Evolutionary conservation across 179 eudicot species (phyloP).

Genomic region (Amaranthus tricolor): DNA sequence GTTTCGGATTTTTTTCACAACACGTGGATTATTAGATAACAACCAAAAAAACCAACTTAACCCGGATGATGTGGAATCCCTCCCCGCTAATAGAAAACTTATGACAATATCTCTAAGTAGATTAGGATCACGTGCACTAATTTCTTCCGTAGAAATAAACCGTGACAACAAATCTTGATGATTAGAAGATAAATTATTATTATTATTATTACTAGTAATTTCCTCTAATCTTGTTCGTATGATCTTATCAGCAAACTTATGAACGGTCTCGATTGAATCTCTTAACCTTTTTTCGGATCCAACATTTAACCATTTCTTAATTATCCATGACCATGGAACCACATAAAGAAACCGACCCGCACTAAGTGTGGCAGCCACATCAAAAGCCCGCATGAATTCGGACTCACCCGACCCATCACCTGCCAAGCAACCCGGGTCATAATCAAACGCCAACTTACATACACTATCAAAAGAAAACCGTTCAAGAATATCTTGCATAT

Average conservation of each 20-base stretch:
- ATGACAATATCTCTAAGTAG: slow-evolving; percentile 62
- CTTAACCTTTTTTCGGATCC: slow-evolving; percentile 51
- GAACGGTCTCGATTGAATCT: slow-evolving; percentile 53
- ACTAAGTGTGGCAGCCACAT: slow-evolving; percentile 55
- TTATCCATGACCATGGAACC: slow-evolving; percentile 28
- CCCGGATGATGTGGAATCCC: slow-evolving; percentile 73
- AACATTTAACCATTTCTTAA: slow-evolving; percentile 47
- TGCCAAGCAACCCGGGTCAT: slow-evolving; percentile 68
- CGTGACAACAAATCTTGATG: slow-evolving; percentile 65
- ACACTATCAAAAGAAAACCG: slow-evolving; percentile 75
- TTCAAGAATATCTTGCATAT: slow-evolving; percentile 64
- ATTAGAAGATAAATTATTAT: slow-evolving; percentile 10
- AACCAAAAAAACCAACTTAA: slow-evolving; percentile 83
- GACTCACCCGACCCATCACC: slow-evolving; percentile 34
- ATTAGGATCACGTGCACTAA: slow-evolving; percentile 23
- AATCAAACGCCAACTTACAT: slow-evolving; percentile 67
- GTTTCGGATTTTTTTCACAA: slow-evolving; percentile 39
- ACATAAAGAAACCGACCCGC: slow-evolving; percentile 57
- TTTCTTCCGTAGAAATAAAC: slow-evolving; percentile 39
- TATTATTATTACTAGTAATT: neutral
- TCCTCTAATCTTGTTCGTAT: slow-evolving; percentile 46
- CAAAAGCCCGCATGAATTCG: slow-evolving; percentile 76
- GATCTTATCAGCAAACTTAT: slow-evolving; percentile 57
- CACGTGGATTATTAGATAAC: slow-evolving; percentile 38
- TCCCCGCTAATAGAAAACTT: slow-evolving; percentile 78